Evolutionary conservation across 768 basidiomycete genomes (phyloP).

Genomic region (Leccinum uliginosum): DNA sequence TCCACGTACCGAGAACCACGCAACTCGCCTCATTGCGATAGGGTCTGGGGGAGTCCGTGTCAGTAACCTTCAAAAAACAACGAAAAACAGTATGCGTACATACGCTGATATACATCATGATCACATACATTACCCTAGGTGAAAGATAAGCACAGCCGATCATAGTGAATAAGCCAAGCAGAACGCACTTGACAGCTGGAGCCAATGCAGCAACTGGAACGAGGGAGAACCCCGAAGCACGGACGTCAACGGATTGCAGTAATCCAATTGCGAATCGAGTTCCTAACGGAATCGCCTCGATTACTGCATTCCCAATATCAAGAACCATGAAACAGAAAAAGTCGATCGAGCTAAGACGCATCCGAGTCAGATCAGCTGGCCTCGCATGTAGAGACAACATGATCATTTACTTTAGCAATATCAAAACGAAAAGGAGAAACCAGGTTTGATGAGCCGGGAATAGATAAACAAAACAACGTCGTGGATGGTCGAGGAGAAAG

Average conservation of each 20-base stretch:
- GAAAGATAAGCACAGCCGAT: neutral
- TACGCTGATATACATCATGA: conserved; percentile 92
- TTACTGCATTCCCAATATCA: conserved; percentile 73
- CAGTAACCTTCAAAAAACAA: neutral
- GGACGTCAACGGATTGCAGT: conserved; percentile 75
- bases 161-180: neutral
- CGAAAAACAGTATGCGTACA: conserved; percentile 45
- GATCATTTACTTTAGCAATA: conserved; percentile 56
- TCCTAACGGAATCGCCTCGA: conserved; percentile 66
- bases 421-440: conserved; percentile 72
- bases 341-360: conserved; percentile 57
- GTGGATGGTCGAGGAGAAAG: conserved; percentile 92
- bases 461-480: conserved; percentile 85
- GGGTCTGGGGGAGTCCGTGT: conserved; percentile 45
- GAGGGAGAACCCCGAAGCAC: conserved; percentile 84
- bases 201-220: conserved; percentile 71
- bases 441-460: conserved; percentile 94
- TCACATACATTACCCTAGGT: conserved; percentile 71
- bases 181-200: conserved; percentile 79
- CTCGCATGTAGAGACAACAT: neutral
- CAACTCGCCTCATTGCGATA: conserved; percentile 68
- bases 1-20: neutral
- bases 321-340: conserved; percentile 89
- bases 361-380: neutral
- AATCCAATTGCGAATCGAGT: conserved; percentile 69